phyloP scores from a whole-genome alignment of 805 yeast genomes.

The Pichia exigua region DNA sequence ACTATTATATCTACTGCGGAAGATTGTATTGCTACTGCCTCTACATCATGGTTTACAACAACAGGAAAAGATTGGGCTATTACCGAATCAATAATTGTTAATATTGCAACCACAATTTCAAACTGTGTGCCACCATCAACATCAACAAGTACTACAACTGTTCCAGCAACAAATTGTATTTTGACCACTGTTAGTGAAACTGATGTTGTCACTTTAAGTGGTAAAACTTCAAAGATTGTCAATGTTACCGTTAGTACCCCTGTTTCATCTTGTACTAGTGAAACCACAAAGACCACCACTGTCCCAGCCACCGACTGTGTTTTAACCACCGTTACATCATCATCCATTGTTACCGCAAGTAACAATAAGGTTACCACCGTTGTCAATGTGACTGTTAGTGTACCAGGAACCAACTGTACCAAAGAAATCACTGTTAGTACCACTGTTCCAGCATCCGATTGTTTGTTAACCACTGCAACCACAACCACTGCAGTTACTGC shows the following conservation, averaged over 20 bases:
- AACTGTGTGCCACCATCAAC: neutral
- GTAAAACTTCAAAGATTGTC: neutral
- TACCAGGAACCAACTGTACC: neutral
- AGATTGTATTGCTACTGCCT: neutral
- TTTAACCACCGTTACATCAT: neutral
- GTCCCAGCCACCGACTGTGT: neutral
- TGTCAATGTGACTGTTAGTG: neutral
- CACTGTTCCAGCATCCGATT: neutral
- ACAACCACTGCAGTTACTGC: neutral
- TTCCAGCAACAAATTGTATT: slow-evolving; percentile 1
- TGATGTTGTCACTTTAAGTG: neutral
- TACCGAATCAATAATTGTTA: neutral
- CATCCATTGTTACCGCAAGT: neutral
- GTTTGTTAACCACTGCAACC: neutral
- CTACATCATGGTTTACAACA: neutral
- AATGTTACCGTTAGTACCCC: neutral
- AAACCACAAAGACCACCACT: neutral
- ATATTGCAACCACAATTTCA: neutral
- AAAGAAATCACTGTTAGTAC: no score
- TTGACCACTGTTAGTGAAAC: neutral
- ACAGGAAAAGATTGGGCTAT: neutral
- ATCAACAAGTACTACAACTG: neutral
- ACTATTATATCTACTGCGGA: neutral
- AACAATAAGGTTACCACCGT: neutral
- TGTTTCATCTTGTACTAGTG: neutral